Evolutionary conservation across 768 basidiomycete species (phyloP), one percentile per base, ranked within the genome.

Genomic region (Lentinus tigrinus): DNA sequence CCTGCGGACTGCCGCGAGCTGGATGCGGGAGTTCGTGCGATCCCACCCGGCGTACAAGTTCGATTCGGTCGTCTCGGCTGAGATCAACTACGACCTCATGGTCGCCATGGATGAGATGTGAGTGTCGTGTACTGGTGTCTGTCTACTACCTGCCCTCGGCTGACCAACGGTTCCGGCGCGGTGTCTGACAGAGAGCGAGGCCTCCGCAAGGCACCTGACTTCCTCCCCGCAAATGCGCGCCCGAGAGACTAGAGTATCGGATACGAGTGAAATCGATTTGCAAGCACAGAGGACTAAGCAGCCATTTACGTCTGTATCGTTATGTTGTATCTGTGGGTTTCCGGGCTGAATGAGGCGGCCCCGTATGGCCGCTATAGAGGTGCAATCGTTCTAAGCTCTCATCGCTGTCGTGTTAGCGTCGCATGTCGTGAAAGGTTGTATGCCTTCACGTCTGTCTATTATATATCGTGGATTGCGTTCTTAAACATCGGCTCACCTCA

Each of bases 11-110:
- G 84, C 93, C 7, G 97, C 97, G 11, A 85, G 86, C 3, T 99
- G 94, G 94, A 95, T 97, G 56, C 84, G 97, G 36, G 81, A 89
- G 47, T 98, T 98, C 73, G 90, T 99, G 42, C 85, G 86, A 24
- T 81, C 86, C 1, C 97, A 99, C 71, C 92, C 95, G 8, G 81
- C 77, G n/a, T 99, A 99, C 76, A 88, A 89, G 71, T 81, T 84
- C 49, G 94, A 99, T 74, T 96, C 94, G n/a, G 88, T 90, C 50
- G 93, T 99, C 19, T 89, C 80, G 50, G 82, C 92, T 66, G 87
- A 90, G 73, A 93, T 98, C 68, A 97, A 95, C 68, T 97, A 95
- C 69, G 97, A 99, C 74, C 81, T 99, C 26, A 78, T 97, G 69
- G 79, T 85, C 44, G 91, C 93, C 2, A 75, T 97, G 6, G 95